Evolutionary conservation across 2,329 filamentous ascomycete species (phyloP), one percentile per base, ranked within the genome.

Genomic region (Tolypocladium album): DNA sequence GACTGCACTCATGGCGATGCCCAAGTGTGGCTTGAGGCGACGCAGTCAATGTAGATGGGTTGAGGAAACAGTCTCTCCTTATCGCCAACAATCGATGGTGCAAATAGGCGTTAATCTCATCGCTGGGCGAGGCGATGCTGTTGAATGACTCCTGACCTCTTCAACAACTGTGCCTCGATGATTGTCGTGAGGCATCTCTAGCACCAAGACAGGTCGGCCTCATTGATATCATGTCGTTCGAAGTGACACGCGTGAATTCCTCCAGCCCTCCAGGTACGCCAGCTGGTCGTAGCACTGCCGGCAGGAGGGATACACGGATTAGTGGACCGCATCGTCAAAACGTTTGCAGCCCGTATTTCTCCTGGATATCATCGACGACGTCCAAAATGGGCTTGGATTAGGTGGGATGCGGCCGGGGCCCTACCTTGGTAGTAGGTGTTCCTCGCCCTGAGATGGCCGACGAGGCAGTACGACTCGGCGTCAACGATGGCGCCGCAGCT

Each of bases 231-330:
- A 74, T 64, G 59, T 77, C 76, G 45, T 77, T 24, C 74, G 67
- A 40, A 78, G 61, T 17, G 76, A 78, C 61, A 73, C 71, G 12
- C 74, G 69, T 45, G 75, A 78, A 62, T n/a, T n/a, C n/a, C n/a
- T n/a, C n/a, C n/a, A n/a, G n/a, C n/a, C 72, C 74, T 75, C 73
- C 22, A 76, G 70, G 59, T 77, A 78, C 34, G 69, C 71, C 40
- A 70, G 68, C 50, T 73, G 61, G 59, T 78, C 76, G 63, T 75
- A 78, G 63, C 76, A 79, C 50, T 68, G 70, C 5, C 69, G 70
- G 59, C 76, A 78, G 0, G 73, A 67, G 0, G 76, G 76, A 57
- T 76, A 75, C 2, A 72, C 68, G 1, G 75, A 69, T 61, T 73
- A 76, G 6, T 72, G 68, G 40, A 76, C 75, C 8, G 70, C 71